Conservation (phyloP, 305 asterid species). For the Plantago lanceolata region DNA sequence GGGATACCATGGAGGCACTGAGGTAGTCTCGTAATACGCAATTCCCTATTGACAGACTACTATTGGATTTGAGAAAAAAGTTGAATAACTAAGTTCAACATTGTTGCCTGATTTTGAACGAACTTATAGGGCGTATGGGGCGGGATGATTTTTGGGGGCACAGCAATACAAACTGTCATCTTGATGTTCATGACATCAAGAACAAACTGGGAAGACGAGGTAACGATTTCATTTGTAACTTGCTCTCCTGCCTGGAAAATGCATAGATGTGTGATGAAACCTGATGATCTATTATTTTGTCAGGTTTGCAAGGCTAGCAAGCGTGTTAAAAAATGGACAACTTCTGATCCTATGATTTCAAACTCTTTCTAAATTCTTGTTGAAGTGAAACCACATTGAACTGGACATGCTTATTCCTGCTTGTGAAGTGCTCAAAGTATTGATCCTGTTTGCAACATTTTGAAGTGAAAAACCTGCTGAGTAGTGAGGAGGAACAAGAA, state of each 20-base stretch:
- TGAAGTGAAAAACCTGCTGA: no score
- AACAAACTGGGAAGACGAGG: constrained; percentile 83
- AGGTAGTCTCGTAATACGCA: constrained; percentile 34
- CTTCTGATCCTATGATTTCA: background rate
- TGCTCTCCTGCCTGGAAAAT: no score
- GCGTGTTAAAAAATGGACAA: background rate
- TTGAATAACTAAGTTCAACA: no score
- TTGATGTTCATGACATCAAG: constrained; percentile 44
- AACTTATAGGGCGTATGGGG: constrained; percentile 48
- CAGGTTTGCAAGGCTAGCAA: background rate
- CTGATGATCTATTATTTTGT: background rate
- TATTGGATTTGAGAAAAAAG: background rate
- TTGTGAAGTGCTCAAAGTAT: no score
- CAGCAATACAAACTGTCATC: constrained; percentile 62
- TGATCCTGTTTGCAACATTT: no score
- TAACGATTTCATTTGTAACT: constrained; percentile 16
- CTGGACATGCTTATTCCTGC: no score
- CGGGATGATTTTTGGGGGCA: constrained; percentile 83
- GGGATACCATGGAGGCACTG: constrained; percentile 63
- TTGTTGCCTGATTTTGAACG: background rate
- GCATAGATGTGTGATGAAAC: no score
- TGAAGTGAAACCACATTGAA: background rate
- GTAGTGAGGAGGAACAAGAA: no score
- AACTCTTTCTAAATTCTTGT: background rate
- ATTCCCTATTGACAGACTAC: background rate